Percentiles rank a stretch among this genome's conserved stretches.
Evolutionary conservation across 2,329 filamentous ascomycete species (phyloP).

Genomic region (Epichloe bromicola): DNA sequence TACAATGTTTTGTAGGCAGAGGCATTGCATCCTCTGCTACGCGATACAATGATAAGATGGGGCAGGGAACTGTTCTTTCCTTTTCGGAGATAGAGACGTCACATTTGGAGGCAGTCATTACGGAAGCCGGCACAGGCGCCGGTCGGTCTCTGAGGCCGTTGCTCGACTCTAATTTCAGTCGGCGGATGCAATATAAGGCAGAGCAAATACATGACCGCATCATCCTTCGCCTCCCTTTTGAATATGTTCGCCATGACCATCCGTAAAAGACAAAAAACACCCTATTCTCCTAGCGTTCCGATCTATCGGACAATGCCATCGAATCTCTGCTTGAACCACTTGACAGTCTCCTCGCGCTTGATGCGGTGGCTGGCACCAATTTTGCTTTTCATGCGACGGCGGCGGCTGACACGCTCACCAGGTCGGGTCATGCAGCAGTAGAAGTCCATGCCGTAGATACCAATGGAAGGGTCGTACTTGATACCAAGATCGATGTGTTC

Average conservation of each 20-base stretch:
- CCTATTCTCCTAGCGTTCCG: background rate
- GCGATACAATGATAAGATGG: background rate
- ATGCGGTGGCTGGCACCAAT: slow-evolving; percentile 87
- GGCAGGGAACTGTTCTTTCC: background rate
- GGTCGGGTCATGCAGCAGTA: slow-evolving; percentile 99
- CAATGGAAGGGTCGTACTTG: slow-evolving; percentile 98
- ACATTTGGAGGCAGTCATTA: slow-evolving; percentile 24
- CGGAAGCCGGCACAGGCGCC: slow-evolving; percentile 52
- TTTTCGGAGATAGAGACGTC: slow-evolving; percentile 13
- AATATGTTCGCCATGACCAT: slow-evolving; percentile 28
- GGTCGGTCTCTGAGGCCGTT: slow-evolving; percentile 63
- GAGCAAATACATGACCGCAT: slow-evolving; percentile 26
- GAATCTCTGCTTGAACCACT: slow-evolving; percentile 88
- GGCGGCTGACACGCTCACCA: slow-evolving; percentile 94
- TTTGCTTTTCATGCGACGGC: slow-evolving; percentile 75
- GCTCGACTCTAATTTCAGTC: slow-evolving; percentile 45
- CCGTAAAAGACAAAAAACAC: slow-evolving; percentile 21
- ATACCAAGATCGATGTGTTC: slow-evolving; percentile 99
- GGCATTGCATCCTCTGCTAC: background rate
- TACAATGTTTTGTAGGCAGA: background rate
- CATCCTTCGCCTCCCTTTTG: slow-evolving; percentile 19
- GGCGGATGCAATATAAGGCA: slow-evolving; percentile 33
- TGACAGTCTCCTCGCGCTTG: slow-evolving; percentile 88
- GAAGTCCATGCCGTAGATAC: slow-evolving; percentile 99
- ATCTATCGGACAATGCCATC: slow-evolving; percentile 97